A percentile compares a stretch with the other conserved stretches of the same genome.
Conservation (phyloP, 116 monocot species). For the Papilionanthe hybrid region DNA sequence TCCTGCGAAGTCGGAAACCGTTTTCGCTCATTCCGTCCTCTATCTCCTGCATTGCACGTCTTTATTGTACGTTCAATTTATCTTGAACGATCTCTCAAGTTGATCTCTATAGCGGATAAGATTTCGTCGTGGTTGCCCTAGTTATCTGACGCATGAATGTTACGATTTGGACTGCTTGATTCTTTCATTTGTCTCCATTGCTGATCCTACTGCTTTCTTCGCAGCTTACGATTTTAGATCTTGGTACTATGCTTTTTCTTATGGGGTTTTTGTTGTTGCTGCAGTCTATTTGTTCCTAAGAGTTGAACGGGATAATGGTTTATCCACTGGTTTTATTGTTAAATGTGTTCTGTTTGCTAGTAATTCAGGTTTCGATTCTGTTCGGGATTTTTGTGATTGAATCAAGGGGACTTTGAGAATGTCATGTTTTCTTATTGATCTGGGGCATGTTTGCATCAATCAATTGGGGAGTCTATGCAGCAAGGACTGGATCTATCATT, state of each 20-base stretch:
- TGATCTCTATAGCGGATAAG: background rate
- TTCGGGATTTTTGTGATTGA: background rate
- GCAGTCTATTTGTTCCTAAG: background rate
- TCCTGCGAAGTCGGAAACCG: background rate
- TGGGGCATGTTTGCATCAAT: background rate
- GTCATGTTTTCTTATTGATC: background rate
- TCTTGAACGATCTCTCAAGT: background rate
- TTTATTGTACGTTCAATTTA: background rate
- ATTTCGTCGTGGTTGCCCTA: constrained; percentile 3
- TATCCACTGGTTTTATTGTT: background rate
- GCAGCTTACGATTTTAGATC: no score
- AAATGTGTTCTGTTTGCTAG: background rate
- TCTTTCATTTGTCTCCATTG: constrained; percentile 1
- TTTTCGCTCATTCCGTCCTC: background rate
- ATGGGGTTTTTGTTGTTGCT: background rate
- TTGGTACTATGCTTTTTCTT: background rate
- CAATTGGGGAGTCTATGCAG: background rate
- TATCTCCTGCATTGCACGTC: background rate
- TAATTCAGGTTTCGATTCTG: background rate
- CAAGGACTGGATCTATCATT: background rate
- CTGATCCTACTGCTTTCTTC: background rate
- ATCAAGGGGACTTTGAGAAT: background rate
- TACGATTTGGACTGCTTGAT: background rate
- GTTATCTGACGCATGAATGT: background rate
- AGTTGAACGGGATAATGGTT: background rate